A percentile compares a stretch with the other conserved stretches of the same genome.
These are phyloP conservation scores for Spirogloea muscicola DNA, from an alignment of 139 green algal genomes.

Conservation along the genomic window DNA sequence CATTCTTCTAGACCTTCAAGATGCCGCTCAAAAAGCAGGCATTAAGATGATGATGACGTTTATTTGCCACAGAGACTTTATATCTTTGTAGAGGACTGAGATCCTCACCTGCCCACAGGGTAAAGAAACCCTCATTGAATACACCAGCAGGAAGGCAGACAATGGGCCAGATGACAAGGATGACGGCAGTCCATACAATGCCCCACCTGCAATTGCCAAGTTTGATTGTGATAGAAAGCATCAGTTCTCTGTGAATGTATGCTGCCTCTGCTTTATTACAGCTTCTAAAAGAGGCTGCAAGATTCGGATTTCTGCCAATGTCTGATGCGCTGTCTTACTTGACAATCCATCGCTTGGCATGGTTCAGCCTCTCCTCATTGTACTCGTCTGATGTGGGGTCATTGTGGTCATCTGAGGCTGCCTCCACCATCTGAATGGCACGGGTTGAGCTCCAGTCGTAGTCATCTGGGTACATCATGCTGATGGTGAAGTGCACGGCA, in stretches of 20 bases:
- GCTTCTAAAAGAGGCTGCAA: no score
- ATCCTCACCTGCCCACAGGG: slow-evolving; percentile 70
- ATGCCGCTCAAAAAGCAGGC: no score
- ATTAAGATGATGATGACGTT: no score
- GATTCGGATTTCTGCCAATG: no score
- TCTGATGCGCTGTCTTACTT: no score
- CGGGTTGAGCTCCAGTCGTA: slow-evolving; percentile 10
- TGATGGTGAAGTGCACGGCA: slow-evolving; percentile 5
- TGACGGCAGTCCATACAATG: slow-evolving; percentile 55
- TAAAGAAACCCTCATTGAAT: slow-evolving; percentile 70
- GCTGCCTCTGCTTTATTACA: no score
- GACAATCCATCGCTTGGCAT: slow-evolving; percentile 39
- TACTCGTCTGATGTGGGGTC: slow-evolving; percentile 26
- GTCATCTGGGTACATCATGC: slow-evolving; percentile 14
- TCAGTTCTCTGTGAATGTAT: no score
- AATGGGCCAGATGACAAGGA: slow-evolving; percentile 65
- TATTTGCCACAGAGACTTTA: no score
- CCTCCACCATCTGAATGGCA: slow-evolving; percentile 23
- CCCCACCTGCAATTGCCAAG: slow-evolving; percentile 54
- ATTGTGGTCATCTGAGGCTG: neutral
- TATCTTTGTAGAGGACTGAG: no score
- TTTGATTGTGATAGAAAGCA: no score
- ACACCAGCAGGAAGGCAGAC: slow-evolving; percentile 65
- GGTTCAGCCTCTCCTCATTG: slow-evolving; percentile 30
- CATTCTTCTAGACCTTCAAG: no score